A percentile compares a stretch with the other conserved stretches of the same genome.
phyloP scores from a whole-genome alignment of 345 rosid species.

The Firmiana major region DNA sequence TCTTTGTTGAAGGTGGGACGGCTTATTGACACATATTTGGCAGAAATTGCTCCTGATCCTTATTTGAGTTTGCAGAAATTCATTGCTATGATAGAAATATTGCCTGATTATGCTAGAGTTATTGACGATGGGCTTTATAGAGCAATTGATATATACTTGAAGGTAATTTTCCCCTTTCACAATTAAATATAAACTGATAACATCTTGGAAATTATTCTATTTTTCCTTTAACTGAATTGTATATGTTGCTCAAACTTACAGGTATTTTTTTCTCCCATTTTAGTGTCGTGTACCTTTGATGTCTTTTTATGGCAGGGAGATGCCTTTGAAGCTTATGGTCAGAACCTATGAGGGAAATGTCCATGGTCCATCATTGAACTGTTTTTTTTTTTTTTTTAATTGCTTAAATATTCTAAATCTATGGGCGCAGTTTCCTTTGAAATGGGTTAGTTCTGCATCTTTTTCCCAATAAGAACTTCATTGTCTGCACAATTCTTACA shows the following conservation, averaged over 20 bases:
- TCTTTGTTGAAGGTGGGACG: constrained; percentile 75
- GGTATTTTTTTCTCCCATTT: background rate
- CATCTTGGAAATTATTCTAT: background rate
- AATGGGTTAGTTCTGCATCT: no score
- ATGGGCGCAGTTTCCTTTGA: no score
- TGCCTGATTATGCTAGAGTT: constrained; percentile 76
- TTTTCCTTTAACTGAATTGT: background rate
- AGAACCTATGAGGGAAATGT: no score
- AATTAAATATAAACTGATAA: background rate
- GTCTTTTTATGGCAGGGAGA: no score
- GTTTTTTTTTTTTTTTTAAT: no score
- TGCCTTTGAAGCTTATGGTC: no score
- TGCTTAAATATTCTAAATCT: no score
- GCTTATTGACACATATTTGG: constrained; percentile 75
- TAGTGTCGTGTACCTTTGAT: no score
- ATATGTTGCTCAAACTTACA: background rate
- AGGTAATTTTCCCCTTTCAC: constrained; percentile 38
- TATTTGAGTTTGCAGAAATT: constrained; percentile 65
- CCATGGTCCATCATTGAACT: no score
- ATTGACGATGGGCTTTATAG: constrained; percentile 80
- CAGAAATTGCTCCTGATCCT: constrained; percentile 86
- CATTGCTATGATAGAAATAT: constrained; percentile 57
- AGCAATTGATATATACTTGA: constrained; percentile 76
- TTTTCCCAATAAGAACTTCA: no score
- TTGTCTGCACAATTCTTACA: background rate